A percentile compares a stretch with the other conserved stretches of the same genome.
Evolutionary conservation across 1,284 basidiomycete species (phyloP).

Genomic region (Phylloporus gajari): DNA sequence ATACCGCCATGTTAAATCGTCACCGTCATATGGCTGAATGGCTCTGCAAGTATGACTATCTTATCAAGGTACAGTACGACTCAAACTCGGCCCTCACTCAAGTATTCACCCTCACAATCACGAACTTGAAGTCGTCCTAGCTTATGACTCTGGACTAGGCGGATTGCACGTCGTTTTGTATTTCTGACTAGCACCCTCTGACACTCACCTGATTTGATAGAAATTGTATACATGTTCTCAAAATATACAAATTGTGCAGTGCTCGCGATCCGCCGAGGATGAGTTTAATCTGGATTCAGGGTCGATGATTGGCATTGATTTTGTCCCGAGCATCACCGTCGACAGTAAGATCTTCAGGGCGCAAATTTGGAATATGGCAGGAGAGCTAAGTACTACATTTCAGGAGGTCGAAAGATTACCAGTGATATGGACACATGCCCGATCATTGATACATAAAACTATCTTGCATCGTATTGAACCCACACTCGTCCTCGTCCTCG

Average conservation of each 20-base stretch:
- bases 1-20: conserved; percentile 15
- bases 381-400: too few relatives aligned
- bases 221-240: conserved; percentile 32
- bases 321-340: conserved; percentile 95
- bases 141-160: conserved; percentile 99
- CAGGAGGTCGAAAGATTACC: too few relatives aligned
- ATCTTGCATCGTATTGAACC: background rate
- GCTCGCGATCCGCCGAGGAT: conserved; percentile 95
- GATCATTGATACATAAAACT: background rate
- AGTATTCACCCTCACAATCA: background rate
- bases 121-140: conserved; percentile 84
- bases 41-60: conserved; percentile 89
- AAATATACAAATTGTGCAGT: conserved; percentile 52
- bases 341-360: conserved; percentile 98
- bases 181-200: background rate
- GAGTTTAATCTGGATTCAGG: conserved; percentile 99
- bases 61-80: conserved; percentile 96
- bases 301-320: conserved; percentile 99
- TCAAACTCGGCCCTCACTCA: too few relatives aligned
- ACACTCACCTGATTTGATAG: conserved; percentile 18
- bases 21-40: conserved; percentile 78
- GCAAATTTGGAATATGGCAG: conserved; percentile 99
- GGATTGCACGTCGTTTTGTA: conserved; percentile 77
- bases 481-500: background rate
- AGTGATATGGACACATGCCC: too few relatives aligned